Percentiles rank a stretch among this genome's conserved stretches.
These are phyloP conservation scores for Fraxinus baroniana DNA, from an alignment of 305 asterid genomes.

Conservation along the genomic window DNA sequence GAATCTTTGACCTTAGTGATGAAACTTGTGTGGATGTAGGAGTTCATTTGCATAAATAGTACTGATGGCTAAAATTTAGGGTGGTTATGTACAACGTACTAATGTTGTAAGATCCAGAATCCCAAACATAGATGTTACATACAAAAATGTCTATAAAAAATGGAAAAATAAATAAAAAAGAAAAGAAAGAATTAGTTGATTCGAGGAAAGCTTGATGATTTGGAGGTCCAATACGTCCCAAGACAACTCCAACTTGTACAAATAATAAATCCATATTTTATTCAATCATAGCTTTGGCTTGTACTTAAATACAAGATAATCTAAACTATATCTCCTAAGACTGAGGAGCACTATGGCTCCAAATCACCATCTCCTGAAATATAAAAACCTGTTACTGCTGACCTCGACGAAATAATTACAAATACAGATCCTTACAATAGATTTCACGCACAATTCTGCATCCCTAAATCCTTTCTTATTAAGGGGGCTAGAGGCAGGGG, in stretches of 20 bases:
- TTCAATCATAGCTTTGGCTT: neutral
- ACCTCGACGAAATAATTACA: neutral
- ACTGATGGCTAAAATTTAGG: neutral
- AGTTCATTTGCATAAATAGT: neutral
- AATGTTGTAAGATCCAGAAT: neutral
- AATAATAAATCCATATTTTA: too few relatives aligned
- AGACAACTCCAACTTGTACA: neutral
- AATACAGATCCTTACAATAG: neutral
- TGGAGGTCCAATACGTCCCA: neutral
- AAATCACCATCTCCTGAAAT: neutral
- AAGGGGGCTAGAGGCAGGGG: neutral
- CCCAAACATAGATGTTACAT: neutral
- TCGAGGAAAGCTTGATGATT: neutral
- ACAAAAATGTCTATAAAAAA: neutral
- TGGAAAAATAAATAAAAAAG: neutral
- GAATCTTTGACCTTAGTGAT: conserved; percentile 5
- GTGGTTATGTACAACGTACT: neutral
- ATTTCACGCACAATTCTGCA: neutral
- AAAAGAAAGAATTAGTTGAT: neutral
- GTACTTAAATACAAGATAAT: too few relatives aligned
- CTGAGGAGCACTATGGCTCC: neutral
- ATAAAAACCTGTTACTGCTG: neutral
- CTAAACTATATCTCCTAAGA: neutral
- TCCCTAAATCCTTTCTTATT: neutral
- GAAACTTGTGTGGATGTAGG: neutral